Base-by-base conservation (phyloP, 2,329 filamentous ascomycete genomes). In the Hirsutella thompsonii region DNA sequence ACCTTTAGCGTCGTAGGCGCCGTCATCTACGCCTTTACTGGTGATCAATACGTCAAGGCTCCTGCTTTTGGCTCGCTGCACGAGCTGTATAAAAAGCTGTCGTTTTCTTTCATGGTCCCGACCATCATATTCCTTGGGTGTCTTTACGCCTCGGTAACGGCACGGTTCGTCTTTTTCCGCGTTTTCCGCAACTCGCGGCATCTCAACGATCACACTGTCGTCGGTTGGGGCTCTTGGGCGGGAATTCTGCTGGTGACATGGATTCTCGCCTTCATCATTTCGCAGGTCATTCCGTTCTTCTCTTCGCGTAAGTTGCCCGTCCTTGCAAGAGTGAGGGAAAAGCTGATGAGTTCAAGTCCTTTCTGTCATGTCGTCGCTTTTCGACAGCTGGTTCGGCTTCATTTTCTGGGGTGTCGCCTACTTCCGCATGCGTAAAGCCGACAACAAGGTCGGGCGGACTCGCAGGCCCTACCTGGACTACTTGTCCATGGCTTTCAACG, bases 61-160 rank as follows among this genome's bases (percentile, higher is more conserved):
- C 89, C 89, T 0, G 89, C 89, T 0, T 95, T 95, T 50, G 88
- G 87, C 10, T 89, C 85, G 1, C 68, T 95, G 19, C 72, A 82
- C 34, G 76, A 84, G 37, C 68, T 81, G 2, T 92, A 81, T 65
- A 88, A 92, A 66, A 94, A 94, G 66, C 72, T 92, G 2, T 76
- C 85, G 0, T 95, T 94, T 62, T 88, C 83, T 11, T 94, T 95
- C 67, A 94, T 94, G 88, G 83, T 95, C 26, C 89, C 89, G 0
- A 95, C 89, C 0, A 72, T 95, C 48, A 87, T 95, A 55, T 95
- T 95, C 67, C 64, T 95, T 4, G 89, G 89, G 8, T 86, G 93
- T 1, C 63, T 95, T 16, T 95, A 95, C 57, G 88, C 89, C 13
- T 92, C 85, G 0, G 86, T 95, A 2, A 89, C 86, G 4, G 83